Percentiles rank a stretch among this genome's conserved stretches.
Conservation (phyloP, 2,329 filamentous ascomycete species). For the Coniochaeta hoffmannii region DNA sequence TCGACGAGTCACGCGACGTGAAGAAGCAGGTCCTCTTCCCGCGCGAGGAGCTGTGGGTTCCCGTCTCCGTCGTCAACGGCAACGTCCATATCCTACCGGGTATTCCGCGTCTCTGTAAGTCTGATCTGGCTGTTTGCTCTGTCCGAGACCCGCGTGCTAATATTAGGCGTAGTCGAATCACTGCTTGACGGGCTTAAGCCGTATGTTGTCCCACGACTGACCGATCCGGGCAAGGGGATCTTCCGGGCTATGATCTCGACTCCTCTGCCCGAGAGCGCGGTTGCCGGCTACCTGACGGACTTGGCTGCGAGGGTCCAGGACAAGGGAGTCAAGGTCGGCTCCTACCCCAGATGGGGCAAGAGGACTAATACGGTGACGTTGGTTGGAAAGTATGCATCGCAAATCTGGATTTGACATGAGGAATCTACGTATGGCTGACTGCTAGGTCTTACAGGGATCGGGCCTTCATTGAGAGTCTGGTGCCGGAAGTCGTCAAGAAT, state of each 20-base stretch:
- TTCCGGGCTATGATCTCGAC: constrained; percentile 78
- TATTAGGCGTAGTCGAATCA: constrained; percentile 48
- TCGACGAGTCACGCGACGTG: constrained; percentile 57
- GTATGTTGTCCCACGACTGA: constrained; percentile 59
- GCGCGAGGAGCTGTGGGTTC: constrained; percentile 81
- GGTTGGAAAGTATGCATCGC: constrained; percentile 49
- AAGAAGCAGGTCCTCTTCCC: constrained; percentile 73
- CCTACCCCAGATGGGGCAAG: constrained; percentile 90
- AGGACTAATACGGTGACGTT: constrained; percentile 83
- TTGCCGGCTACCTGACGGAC: constrained; percentile 76
- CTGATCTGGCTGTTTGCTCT: not conserved
- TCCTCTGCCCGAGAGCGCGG: constrained; percentile 75
- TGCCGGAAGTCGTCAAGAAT: constrained; percentile 68
- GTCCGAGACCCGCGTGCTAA: not conserved
- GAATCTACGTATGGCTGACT: not conserved
- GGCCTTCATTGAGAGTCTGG: constrained; percentile 69
- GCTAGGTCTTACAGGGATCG: constrained; percentile 47
- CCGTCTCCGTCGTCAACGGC: constrained; percentile 78
- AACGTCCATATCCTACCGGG: constrained; percentile 93
- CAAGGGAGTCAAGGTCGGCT: constrained; percentile 84
- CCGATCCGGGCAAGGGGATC: constrained; percentile 74
- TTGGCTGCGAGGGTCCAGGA: constrained; percentile 66
- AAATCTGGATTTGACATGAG: not conserved
- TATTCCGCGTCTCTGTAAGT: constrained; percentile 68
- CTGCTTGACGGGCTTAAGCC: constrained; percentile 74